Base-by-base conservation (phyloP, 305 asterid genomes). In the Fraxinus platypoda region DNA sequence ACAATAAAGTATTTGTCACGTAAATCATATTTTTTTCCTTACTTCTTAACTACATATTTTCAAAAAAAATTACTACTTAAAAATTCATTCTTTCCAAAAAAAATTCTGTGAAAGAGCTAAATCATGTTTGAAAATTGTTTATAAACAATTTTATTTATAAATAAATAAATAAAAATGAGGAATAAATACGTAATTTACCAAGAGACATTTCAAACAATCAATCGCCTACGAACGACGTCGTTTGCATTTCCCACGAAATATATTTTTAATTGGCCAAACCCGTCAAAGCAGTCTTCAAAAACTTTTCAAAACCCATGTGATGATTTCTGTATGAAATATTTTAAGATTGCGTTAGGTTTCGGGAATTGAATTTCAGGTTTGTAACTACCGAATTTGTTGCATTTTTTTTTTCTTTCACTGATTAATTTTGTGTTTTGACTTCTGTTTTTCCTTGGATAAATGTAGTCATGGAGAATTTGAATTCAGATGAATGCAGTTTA, bases 401-500 rank as follows among this genome's bases (percentile, higher is more conserved):
- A 19, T 54, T 6, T 38, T 38, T 57, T 6, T 26, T n/a, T n/a
- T 5, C n/a, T n/a, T 6, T 19, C 68, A 19, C 26, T 7, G 26
- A 57, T 64, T 64, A 6, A 64, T 8, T 23, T 23, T 25, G 30
- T 66, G 73, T 66, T 66, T 66, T 66, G 74, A 66, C 74, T 66
- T 26, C 1, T 38, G 3, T 38, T 11, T 66, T 25, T 21, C 4
- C 30, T 8, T 3, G 6, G 74, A 66, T 66, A 26, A 66, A 66
- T 66, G 19, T 66, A 88, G 86, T 84, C 71, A 95, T 95, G 98
- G 97, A 91, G 81, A 86, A 85, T 76, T 86, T 90, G 11, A 88
- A 87, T 84, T 81, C 91, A 6, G 95, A 88, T 38, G 97, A 95
- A 87, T 64, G 93, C 78, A 85, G 88, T 86, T 41, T 78, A 17